phyloP scores from a whole-genome alignment of 495 filamentous ascomycete genomes.

The Neurospora terricola region DNA sequence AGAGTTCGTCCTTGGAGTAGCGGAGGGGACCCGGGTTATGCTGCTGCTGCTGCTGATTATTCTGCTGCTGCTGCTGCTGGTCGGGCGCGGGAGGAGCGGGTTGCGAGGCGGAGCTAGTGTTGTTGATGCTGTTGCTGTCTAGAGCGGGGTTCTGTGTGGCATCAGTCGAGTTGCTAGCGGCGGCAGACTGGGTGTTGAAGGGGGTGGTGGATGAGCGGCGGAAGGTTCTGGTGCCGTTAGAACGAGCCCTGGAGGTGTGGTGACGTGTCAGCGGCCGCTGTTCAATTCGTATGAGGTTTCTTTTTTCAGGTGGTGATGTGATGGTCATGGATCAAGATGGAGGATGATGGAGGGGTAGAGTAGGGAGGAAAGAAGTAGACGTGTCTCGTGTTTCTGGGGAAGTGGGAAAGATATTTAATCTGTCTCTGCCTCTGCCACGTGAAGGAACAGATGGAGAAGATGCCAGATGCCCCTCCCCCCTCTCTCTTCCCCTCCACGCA shows the following conservation, averaged over 20 bases:
- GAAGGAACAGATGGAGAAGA: neutral
- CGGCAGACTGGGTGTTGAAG: conserved; percentile 23
- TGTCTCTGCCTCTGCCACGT: neutral
- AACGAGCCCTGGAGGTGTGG: conserved; percentile 25
- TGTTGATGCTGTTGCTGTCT: conserved; percentile 1
- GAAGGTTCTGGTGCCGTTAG: conserved; percentile 81
- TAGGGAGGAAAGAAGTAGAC: neutral
- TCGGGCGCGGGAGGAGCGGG: conserved; percentile 27
- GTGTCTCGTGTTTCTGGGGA: neutral
- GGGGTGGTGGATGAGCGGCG: conserved; percentile 62
- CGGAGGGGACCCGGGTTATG: conserved; percentile 21
- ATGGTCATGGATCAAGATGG: neutral
- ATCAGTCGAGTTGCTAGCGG: conserved; percentile 11
- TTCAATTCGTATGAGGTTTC: neutral
- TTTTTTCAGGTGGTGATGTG: neutral
- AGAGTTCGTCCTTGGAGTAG: conserved; percentile 76
- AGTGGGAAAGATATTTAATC: neutral
- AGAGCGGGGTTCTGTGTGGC: conserved; percentile 7
- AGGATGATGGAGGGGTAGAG: neutral
- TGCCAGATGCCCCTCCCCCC: neutral
- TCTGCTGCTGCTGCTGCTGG: conserved; percentile 16
- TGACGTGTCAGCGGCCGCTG: neutral
- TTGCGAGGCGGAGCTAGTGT: neutral
- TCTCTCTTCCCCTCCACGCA: neutral
- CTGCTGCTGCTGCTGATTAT: conserved; percentile 20